Conservation (phyloP, 2,329 filamentous ascomycete genomes). For the Dothideomycetidae sp. region DNA sequence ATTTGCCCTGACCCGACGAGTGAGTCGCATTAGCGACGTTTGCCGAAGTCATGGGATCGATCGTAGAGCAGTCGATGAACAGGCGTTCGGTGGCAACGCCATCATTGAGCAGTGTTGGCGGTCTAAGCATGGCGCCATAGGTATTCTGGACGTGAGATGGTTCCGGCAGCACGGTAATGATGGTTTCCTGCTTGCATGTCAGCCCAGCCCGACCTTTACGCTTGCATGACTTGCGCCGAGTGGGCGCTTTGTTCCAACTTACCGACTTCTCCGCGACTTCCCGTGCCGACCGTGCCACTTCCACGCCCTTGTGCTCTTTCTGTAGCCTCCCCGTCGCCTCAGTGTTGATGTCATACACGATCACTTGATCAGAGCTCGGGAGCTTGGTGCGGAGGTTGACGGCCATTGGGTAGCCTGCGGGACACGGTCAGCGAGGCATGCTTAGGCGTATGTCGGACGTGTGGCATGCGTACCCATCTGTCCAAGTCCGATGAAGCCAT, state of each 20-base stretch:
- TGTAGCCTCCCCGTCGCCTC: slow-evolving; percentile 42
- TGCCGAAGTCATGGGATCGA: slow-evolving; percentile 75
- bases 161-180: slow-evolving; percentile 81
- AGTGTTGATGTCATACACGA: slow-evolving; percentile 52
- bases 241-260: slow-evolving; percentile 25
- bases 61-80: slow-evolving; percentile 94
- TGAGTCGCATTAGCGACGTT: slow-evolving; percentile 59
- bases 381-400: slow-evolving; percentile 55
- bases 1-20: slow-evolving; percentile 53
- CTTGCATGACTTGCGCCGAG: not conserved
- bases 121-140: slow-evolving; percentile 59
- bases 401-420: slow-evolving; percentile 55
- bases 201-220: not conserved
- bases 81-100: slow-evolving; percentile 46
- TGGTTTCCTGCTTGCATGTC: slow-evolving; percentile 74
- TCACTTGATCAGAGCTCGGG: slow-evolving; percentile 45
- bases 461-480: slow-evolving; percentile 31
- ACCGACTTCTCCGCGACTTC: slow-evolving; percentile 55
- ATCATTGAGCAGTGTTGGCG: slow-evolving; percentile 36
- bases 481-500: slow-evolving; percentile 38
- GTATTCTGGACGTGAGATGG: slow-evolving; percentile 76
- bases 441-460: slow-evolving; percentile 12
- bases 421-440: slow-evolving; percentile 1
- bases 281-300: slow-evolving; percentile 42
- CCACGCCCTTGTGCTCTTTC: slow-evolving; percentile 39